Conservation (phyloP, 2,329 filamentous ascomycete species). For the Trichoderma gracile region DNA sequence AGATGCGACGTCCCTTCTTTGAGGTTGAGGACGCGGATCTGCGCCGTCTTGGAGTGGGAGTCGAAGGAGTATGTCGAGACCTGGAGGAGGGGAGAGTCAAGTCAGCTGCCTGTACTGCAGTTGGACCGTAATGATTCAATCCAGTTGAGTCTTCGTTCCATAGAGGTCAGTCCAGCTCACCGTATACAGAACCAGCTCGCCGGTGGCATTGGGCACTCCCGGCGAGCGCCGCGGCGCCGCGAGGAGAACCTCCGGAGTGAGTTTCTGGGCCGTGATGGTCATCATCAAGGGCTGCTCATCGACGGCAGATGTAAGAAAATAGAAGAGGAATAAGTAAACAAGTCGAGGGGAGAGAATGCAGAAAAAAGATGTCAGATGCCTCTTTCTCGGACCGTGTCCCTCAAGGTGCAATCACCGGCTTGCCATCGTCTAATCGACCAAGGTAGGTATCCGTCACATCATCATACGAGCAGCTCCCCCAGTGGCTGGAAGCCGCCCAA, state of each 20-base stretch:
- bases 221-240: conserved; percentile 71
- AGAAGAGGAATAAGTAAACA: not conserved
- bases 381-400: not conserved
- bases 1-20: conserved; percentile 63
- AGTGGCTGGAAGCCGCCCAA: conserved; percentile 8
- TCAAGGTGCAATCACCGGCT: not conserved
- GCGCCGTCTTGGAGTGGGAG: conserved; percentile 65
- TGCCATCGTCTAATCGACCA: not conserved
- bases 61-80: conserved; percentile 79
- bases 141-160: not conserved
- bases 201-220: conserved; percentile 68
- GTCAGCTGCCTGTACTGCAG: not conserved
- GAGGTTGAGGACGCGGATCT: conserved; percentile 72
- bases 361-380: not conserved
- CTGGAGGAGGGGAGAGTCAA: conserved; percentile 36
- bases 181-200: conserved; percentile 65
- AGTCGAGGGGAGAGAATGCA: no score
- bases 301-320: not conserved
- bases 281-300: conserved; percentile 46
- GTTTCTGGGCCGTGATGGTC: conserved; percentile 69
- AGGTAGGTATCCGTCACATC: conserved; percentile 8
- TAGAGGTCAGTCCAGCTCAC: conserved; percentile 38
- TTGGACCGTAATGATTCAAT: not conserved
- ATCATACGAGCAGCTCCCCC: conserved; percentile 18
- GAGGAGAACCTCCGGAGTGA: conserved; percentile 76